Percentiles rank a stretch among this genome's conserved stretches.
Conservation (phyloP, 1,284 basidiomycete species). For the Ustilago curta region DNA sequence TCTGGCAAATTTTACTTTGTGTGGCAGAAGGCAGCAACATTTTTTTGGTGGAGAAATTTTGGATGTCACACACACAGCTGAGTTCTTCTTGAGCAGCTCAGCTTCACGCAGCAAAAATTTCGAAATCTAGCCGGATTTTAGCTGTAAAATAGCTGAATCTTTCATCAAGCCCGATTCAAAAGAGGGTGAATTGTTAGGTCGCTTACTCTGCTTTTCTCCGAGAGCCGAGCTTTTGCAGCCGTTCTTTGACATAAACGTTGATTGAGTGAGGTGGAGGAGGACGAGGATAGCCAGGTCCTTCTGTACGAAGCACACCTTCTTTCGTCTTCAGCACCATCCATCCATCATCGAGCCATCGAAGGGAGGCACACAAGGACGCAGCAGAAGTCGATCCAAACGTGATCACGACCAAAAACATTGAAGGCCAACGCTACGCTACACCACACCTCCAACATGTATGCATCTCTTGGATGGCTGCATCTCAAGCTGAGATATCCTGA, state of each 20-base stretch:
- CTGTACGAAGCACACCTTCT: too few species aligned
- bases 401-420: too few species aligned
- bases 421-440: neutral
- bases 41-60: slow-evolving; percentile 42
- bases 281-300: too few species aligned
- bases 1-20: slow-evolving; percentile 12
- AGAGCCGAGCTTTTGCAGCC: slow-evolving; percentile 12
- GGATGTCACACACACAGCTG: slow-evolving; percentile 6
- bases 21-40: slow-evolving; percentile 19
- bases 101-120: slow-evolving; percentile 7
- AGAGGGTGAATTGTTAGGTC: too few species aligned
- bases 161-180: neutral
- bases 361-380: neutral
- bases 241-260: slow-evolving; percentile 11
- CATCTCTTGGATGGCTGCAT: neutral
- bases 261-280: slow-evolving; percentile 6
- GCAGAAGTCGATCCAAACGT: neutral
- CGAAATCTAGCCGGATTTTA: slow-evolving; percentile 4
- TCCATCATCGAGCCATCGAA: neutral
- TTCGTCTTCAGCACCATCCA: slow-evolving; percentile 2
- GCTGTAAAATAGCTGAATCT: neutral
- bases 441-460: slow-evolving; percentile 1
- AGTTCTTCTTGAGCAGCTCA: neutral
- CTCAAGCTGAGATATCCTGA: too few species aligned
- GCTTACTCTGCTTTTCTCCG: too few species aligned